Evolutionary conservation across 768 basidiomycete genomes (phyloP), one percentile per base, ranked within the genome.

Genomic region (Hirschioporus abietinus): DNA sequence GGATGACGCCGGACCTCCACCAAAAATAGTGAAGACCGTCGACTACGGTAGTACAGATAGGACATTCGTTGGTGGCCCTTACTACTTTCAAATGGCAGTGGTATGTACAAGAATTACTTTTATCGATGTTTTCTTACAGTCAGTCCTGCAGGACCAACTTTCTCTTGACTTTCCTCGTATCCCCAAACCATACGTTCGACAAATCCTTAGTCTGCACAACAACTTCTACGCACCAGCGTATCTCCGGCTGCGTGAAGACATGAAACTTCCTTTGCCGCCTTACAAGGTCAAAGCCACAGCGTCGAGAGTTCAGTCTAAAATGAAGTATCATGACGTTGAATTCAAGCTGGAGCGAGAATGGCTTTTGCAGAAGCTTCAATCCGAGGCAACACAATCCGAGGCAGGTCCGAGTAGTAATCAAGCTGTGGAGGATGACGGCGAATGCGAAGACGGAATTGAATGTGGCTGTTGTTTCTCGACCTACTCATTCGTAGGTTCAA

Each of bases 381-480:
- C 68, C 27, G 69, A 67, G 3, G 66, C 65, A 15, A 66, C 62
- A 24, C 52, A 63, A 12, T 36, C 20, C 58, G 68, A n/a, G n/a
- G 71, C 26, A 34, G 67, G 70, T 77, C 76, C 25, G 76, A 78
- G 59, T 73, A 30, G 8, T 30, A 8, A 77, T 36, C 68, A 76
- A 52, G 74, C 76, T 62, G 75, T 80, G 65, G 74, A 82, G n/a
- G 82, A 81, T 58, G 77, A 79, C 26, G 78, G 81, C 23, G 86
- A 83, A 35, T 80, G 75, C 8, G 82, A 81, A 8, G 84, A 80
- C 63, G 90, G 88, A 1, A 86, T 95, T 36, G 93, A 95, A 71
- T 96, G 95, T 71, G 91, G 90, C 15, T 96, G 94, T 71, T 97
- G 95, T 76, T 96, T 95, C 72, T 78, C 84, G 4, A 81, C 77